phyloP scores from a whole-genome alignment of 768 basidiomycete species.

The Rhodotorula taiwanensis region DNA sequence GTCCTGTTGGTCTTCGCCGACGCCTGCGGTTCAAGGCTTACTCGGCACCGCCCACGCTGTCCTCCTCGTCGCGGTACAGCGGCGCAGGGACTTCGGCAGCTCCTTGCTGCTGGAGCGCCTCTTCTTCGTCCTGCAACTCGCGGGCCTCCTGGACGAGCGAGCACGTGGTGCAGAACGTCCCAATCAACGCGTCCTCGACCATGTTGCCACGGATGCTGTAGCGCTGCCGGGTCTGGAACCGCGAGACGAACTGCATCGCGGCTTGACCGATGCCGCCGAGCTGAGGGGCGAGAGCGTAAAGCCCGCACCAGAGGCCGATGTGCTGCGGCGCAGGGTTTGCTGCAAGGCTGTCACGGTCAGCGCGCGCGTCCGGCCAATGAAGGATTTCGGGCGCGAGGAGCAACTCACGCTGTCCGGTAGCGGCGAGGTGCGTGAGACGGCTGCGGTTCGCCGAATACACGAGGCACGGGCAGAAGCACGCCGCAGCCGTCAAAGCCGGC shows the following conservation, averaged over 20 bases:
- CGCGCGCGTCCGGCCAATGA: too few relatives aligned
- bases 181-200: slow-evolving; percentile 25
- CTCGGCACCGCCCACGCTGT: slow-evolving; percentile 1
- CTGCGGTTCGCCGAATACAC: slow-evolving; percentile 18
- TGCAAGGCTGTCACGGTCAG: neutral
- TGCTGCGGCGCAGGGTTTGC: slow-evolving; percentile 13
- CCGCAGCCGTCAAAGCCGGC: slow-evolving; percentile 5
- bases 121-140: slow-evolving; percentile 33
- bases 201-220: slow-evolving; percentile 27
- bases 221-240: slow-evolving; percentile 20
- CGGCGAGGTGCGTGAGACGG: slow-evolving; percentile 2
- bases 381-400: neutral
- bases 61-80: slow-evolving; percentile 28
- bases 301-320: slow-evolving; percentile 20
- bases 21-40: too few relatives aligned
- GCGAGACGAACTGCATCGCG: slow-evolving; percentile 26
- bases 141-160: slow-evolving; percentile 32
- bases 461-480: slow-evolving; percentile 28
- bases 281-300: slow-evolving; percentile 25
- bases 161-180: slow-evolving; percentile 28
- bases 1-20: too few relatives aligned
- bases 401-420: slow-evolving; percentile 19
- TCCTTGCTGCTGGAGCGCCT: slow-evolving; percentile 6
- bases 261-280: slow-evolving; percentile 29
- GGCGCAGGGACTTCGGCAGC: neutral